Evolutionary conservation across 495 filamentous ascomycete genomes (phyloP), one percentile per base, ranked within the genome.

Genomic region (Parachaetomium inaequale): DNA sequence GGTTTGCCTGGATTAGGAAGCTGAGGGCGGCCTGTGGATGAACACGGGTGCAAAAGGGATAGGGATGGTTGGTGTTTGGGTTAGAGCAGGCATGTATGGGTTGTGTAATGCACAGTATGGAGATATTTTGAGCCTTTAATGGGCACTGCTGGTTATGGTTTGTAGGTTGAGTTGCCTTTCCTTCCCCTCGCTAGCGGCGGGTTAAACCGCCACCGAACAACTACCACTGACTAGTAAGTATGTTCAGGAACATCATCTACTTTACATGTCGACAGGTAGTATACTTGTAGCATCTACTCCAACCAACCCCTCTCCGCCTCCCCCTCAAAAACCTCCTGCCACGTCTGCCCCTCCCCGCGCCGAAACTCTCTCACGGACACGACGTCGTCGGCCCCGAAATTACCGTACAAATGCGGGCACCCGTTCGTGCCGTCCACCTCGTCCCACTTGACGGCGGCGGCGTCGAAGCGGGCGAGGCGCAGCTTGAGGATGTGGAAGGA

Each of bases 391-490:
- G 58, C 70, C 17, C 79, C 79, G 63, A 81, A 81, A 50, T 77
- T 79, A 38, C 76, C 76, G 57, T 81, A 78, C 47, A 81, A 61
- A 38, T 81, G 79, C 46, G 78, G 76, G 26, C 76, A 81, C 23
- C 77, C 78, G 31, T 69, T 65, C 6, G 70, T 63, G 12, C 62
- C 70, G 26, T 61, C 60, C 2, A 59, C 63, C 51, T 72, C 72
- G 49, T 82, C 79, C 80, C 80, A 82, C 36, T 75, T 80, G 54
- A 72, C 59, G 29, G 14, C 42, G 4, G 56, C 42, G 2, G 68
- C 58, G 38, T 54, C 46, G 26, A 76, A 62, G 55, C 65, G 63
- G 38, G 66, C 38, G 4, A 72, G 58, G 49, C 66, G 65, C 7
- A 76, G 63, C 63, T 79, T 81, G 58, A 83, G 58, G 21, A 84